Conservation (phyloP, 768 basidiomycete species). For the Termitomyces sp. region DNA sequence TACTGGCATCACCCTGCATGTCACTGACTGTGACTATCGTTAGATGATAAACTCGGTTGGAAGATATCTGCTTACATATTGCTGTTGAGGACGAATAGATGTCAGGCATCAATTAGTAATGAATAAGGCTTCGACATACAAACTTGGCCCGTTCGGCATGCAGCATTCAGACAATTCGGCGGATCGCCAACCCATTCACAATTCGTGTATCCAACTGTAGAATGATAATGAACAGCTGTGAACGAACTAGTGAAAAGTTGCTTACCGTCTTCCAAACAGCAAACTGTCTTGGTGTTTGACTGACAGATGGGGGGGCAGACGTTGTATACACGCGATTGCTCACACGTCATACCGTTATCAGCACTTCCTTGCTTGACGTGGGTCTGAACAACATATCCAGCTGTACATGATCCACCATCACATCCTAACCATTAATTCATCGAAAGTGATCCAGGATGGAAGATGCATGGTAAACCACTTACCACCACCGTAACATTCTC, state of each 20-base stretch:
- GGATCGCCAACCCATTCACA: conserved; percentile 1
- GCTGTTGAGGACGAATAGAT: not conserved
- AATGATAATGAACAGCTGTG: not conserved
- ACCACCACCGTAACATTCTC: not conserved
- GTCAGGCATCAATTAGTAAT: not conserved
- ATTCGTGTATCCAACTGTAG: not conserved
- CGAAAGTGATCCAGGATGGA: not conserved
- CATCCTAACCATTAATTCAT: not conserved
- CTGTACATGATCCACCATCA: not conserved
- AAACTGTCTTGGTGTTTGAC: not conserved
- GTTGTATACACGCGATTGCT: not conserved
- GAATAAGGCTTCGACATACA: not conserved
- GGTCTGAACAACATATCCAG: not conserved
- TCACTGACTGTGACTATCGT: not conserved
- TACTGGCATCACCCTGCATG: not conserved
- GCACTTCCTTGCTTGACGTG: not conserved
- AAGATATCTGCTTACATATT: not conserved
- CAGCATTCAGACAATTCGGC: not conserved
- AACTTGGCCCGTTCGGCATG: not conserved
- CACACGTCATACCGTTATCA: not conserved
- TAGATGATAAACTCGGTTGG: not conserved
- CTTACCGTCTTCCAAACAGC: not conserved
- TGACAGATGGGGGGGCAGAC: not conserved
- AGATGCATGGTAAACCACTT: not conserved
- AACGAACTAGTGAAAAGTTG: not conserved